Conservation (phyloP, 345 rosid species). For the Ceriops decandra region DNA sequence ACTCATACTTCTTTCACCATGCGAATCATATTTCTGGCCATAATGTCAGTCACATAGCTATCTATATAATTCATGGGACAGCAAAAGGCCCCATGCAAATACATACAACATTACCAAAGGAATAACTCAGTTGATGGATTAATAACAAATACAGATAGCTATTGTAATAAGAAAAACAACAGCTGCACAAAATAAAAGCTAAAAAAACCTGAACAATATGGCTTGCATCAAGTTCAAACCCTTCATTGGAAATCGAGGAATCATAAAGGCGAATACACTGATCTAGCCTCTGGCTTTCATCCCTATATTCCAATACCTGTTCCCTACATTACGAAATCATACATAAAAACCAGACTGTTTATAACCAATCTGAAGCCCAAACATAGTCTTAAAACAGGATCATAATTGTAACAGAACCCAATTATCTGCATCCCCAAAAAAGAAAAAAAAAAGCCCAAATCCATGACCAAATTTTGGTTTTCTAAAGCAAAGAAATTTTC, state of each 20-base stretch:
- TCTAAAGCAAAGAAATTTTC: too few species aligned
- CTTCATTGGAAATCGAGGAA: slow-evolving; percentile 83
- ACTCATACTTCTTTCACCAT: background rate
- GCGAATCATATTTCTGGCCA: background rate
- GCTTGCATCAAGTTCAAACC: slow-evolving; percentile 86
- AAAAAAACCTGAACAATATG: slow-evolving; percentile 72
- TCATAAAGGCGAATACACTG: slow-evolving; percentile 91
- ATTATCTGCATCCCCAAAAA: too few species aligned
- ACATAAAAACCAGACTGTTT: slow-evolving; percentile 6
- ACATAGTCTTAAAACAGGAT: too few species aligned
- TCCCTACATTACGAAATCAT: slow-evolving; percentile 46
- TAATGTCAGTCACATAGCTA: background rate
- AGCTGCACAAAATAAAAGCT: slow-evolving; percentile 5
- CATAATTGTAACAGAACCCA: too few species aligned
- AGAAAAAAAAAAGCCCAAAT: too few species aligned
- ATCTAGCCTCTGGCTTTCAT: slow-evolving; percentile 89
- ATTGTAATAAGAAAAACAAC: background rate
- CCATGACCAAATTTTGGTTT: too few species aligned
- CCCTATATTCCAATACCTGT: slow-evolving; percentile 70
- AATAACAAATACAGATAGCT: background rate
- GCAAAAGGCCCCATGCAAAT: background rate
- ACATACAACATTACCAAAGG: background rate
- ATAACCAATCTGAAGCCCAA: background rate
- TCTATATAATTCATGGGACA: background rate
- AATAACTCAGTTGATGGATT: background rate